phyloP scores from a whole-genome alignment of 371 early-diverging fungal genomes.

The Zancudomyces culisetae region DNA sequence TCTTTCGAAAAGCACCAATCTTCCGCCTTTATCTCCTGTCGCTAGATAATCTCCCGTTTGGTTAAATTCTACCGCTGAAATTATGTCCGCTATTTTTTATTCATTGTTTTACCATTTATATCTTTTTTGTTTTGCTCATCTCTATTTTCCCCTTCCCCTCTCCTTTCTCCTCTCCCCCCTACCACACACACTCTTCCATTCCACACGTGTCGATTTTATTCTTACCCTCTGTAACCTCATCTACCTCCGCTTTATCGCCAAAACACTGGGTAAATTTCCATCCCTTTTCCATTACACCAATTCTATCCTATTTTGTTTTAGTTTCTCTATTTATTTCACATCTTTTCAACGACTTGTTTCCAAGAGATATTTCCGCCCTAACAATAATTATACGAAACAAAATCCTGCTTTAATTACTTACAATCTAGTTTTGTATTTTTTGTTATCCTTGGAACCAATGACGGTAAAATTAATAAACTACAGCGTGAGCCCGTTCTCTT shows the following conservation, averaged over 20 bases:
- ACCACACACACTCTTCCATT: no score
- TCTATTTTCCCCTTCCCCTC: not conserved
- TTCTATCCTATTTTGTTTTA: no score
- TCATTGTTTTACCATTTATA: not conserved
- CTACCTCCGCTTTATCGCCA: conserved; percentile 95
- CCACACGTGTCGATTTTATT: no score
- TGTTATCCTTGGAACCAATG: no score
- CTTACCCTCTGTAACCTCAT: conserved; percentile 94
- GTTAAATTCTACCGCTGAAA: conserved; percentile 95
- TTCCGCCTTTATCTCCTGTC: conserved; percentile 93
- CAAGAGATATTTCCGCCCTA: no score
- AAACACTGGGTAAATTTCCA: conserved; percentile 98
- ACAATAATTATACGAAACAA: no score
- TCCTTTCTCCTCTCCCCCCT: not conserved
- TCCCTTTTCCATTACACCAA: conserved; percentile 20
- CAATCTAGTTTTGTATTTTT: no score
- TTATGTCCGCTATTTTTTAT: conserved; percentile 71
- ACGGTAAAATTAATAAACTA: no score
- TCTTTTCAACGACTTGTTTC: no score
- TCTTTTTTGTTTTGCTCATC: not conserved
- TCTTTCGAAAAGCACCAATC: conserved; percentile 91
- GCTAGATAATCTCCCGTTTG: conserved; percentile 91
- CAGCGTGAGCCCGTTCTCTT: no score
- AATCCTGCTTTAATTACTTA: no score
- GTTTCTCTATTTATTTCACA: no score